Base-by-base conservation (phyloP, 2,329 filamentous ascomycete species). In the Microdochium trichocladiopsis region DNA sequence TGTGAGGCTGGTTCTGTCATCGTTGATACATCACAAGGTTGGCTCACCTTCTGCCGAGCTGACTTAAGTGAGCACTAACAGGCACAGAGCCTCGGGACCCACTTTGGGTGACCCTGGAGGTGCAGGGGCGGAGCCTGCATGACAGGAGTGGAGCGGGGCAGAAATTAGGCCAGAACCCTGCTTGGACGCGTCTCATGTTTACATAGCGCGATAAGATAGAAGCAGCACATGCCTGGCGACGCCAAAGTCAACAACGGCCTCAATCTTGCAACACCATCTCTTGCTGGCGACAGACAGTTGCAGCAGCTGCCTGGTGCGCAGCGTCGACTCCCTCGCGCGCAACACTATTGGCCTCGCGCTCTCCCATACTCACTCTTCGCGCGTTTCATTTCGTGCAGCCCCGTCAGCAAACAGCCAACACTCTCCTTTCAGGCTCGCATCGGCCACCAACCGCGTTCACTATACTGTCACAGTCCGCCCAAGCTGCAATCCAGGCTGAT, bases 401-500 rank as follows among this genome's bases (percentile, higher is more conserved):
- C 21, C 5, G 6, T 6, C 11, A 16, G n/a, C n/a, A 45, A 18
- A 18, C 41, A 22, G 21, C 41, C 22, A 22, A 18, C 41, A 18
- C 21, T 16, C 41, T 18, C 22, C 41, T 8, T 18, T 11, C 6
- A 9, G 18, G 5, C 41, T 8, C 6, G 3, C 41, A 11, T 18
- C 16, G 6, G 41, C 41, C 3, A 8, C 12, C 41, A 16, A 16
- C 33, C 5, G 22, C 41, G 6, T 22, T 45, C 21, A 45, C 22
- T n/a, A 50, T 47, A 36, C 45, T 36, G 50, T 51, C 53, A 47
- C 53, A 50, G 49, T 45, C 36, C 49, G 16, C 53, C 51, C 53
- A 41, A 50, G 45, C 50, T 52, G 55, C 52, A 31, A 28, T 36
- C 25, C 36, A 8, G 9, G 43, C 23, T 25, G 49, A 55, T 52